Evolutionary conservation across 2,329 filamentous ascomycete genomes (phyloP), one percentile per base, ranked within the genome.

Genomic region (Fusarium tuaranense): DNA sequence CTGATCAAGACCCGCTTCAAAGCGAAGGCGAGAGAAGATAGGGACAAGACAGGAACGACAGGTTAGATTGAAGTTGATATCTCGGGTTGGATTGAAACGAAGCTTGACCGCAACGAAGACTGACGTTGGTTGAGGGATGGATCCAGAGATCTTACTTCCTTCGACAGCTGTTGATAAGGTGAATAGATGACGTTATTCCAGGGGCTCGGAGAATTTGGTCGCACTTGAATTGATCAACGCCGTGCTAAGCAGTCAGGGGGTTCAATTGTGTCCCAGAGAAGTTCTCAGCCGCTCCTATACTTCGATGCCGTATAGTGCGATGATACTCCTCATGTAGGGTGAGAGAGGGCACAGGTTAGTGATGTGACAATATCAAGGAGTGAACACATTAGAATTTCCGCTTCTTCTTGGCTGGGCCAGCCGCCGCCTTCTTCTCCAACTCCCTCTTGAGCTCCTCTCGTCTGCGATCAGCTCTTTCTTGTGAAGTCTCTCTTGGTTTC

Each of bases 351-450:
- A 30, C 20, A 36, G 27, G 5, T n/a, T 44, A 34, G 36, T 6
- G 41, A 36, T 39, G 32, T 18, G 20, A 7, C 18, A 27, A 20
- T 9, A 14, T 16, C 6, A 48, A 36, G 7, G 27, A 30, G 6
- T 27, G 22, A 57, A 18, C 14, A 39, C 22, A 13, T 34, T 78
- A 91, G 70, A 90, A 90, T 61, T 84, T 87, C 51, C 89, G 83
- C 81, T 89, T 90, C 83, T 91, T 91, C 79, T 86, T 88, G 8
- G 82, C 83, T 6, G 89, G 89, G 1, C 86, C 86, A 20, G 84
- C 85, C 0, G 86, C 83, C 4, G 84, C 84, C 76, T 87, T 88
- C 68, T 79, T 85, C 72, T 89, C 85, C 16, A 89, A 79, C 39
- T 90, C 87, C 66, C 81, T 83, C 65, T 87, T 86, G 32, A 89